phyloP scores from a whole-genome alignment of 2,329 filamentous ascomycete genomes.

The Botrytis sinoallii region DNA sequence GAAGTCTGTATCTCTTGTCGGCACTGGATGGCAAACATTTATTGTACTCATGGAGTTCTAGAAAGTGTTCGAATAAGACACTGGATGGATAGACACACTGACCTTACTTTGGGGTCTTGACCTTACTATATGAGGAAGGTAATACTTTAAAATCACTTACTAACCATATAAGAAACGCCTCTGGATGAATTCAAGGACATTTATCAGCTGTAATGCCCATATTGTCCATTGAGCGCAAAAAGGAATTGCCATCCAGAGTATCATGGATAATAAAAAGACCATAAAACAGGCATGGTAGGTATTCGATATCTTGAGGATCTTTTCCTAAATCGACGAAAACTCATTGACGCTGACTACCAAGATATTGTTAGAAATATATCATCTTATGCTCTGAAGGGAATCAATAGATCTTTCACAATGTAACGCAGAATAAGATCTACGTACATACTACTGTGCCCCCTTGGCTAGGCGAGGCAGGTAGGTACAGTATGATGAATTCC shows the following conservation, averaged over 20 bases:
- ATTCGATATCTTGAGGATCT: not conserved
- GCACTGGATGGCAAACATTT: not conserved
- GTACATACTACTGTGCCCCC: not conserved
- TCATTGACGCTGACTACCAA: not conserved
- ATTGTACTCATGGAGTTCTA: not conserved
- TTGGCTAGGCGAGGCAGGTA: not conserved
- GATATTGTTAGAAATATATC: not conserved
- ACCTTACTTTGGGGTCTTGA: not conserved
- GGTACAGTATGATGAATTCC: not conserved
- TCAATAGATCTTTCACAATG: not conserved
- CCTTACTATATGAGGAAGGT: conserved; percentile 4
- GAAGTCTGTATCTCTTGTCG: not conserved
- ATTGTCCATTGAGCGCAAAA: not conserved
- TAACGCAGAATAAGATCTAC: not conserved
- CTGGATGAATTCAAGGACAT: not conserved
- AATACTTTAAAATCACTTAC: not conserved
- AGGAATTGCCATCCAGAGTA: not conserved
- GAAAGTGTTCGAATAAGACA: not conserved
- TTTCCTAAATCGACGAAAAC: not conserved
- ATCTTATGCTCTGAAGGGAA: not conserved
- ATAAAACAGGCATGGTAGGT: not conserved
- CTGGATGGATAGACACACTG: not conserved
- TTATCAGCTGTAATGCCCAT: not conserved
- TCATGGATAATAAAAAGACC: not conserved
- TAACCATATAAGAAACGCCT: conserved; percentile 10